Evolutionary conservation across 179 eudicot genomes (phyloP), one percentile per base, ranked within the genome.

Genomic region (Carnegiea gigantea): DNA sequence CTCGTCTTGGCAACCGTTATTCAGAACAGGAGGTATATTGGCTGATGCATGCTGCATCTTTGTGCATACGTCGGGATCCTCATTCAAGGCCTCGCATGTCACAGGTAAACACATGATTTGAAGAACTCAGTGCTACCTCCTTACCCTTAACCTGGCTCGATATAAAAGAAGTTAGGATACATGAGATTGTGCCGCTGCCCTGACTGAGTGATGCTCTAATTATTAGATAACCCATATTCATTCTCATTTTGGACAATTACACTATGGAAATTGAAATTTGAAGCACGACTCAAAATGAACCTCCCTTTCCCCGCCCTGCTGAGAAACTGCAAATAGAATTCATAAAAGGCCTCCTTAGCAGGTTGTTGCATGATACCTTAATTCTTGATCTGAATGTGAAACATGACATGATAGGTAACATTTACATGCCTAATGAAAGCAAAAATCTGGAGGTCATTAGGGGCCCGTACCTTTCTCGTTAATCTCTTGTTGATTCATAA

Each of bases 61-160:
- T 93, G 88, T 96, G 99, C 86, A 90, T 96, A 33, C 88, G 92
- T n/a, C 86, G 97, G 64, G 99, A 96, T 82, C 97, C 99, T 84
- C 95, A 93, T 75, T 86, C 85, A 49, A 88, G 99, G 78, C 98
- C 99, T 82, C 95, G 97, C 9, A 94, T 96, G 98, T 96, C 99
- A 71, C 98, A 93, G 95, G 99, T 96, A 86, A 84, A 4, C 21
- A 30, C 21, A 40, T 12, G 4, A 36, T 51, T 60, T 57, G 23
- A 73, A 9, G 71, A 9, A 14, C 71, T 10, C 26, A 13, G 6
- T 67, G 36, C 71, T 17, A 17, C 36, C 36, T 33, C 36, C 36
- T 33, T 70, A 30, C 65, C 24, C 4, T 14, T 60, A 60, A 21
- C 57, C 57, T 9, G 20, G 62, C 62, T 20, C 2, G 14, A 20